Base-by-base conservation (phyloP, 495 filamentous ascomycete genomes). In the Hypoxylon subgilvum region DNA sequence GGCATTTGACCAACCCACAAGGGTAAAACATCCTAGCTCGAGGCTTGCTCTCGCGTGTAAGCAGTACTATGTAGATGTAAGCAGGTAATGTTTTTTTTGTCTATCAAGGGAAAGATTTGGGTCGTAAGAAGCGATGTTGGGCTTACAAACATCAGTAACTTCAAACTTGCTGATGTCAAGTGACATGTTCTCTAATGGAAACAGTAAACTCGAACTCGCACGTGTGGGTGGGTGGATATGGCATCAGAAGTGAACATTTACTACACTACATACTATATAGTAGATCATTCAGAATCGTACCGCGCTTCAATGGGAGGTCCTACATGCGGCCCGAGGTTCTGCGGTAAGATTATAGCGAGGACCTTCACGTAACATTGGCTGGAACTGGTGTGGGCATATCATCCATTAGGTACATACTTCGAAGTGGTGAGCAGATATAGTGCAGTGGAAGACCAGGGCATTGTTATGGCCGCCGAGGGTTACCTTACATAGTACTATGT, bases 301-400 rank as follows among this genome's bases (percentile, higher is more conserved):
- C 21, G 23, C 13, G 3, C 25, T 18, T 16, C 21, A 8, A 21
- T 52, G 12, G 42, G 27, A 25, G 41, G 18, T 42, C 28, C 16
- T 32, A 14, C 14, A 13, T 44, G 46, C 34, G 40, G 43, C 4
- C 46, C 47, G 52, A 18, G 50, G 38, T 56, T 45, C 41, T 62
- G 60, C 53, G 36, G 60, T 63, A 52, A 57, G 48, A 63, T 52
- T 42, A 50, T 45, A 32, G 47, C 41, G 36, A 56, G 46, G 40
- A 12, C 14, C 25, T n/a, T 39, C 18, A 23, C 18, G 43, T 55
- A 49, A 25, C 56, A 41, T 54, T 16, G 53, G 25, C 34, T 27
- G 55, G 40, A 43, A 12, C 25, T 39, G 52, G 40, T 52, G 35
- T 41, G 52, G 44, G 42, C 47, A 40, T 42, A 39, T 51, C 52